phyloP scores from a whole-genome alignment of 306 rosid genomes.

The Ormosia emarginata region DNA sequence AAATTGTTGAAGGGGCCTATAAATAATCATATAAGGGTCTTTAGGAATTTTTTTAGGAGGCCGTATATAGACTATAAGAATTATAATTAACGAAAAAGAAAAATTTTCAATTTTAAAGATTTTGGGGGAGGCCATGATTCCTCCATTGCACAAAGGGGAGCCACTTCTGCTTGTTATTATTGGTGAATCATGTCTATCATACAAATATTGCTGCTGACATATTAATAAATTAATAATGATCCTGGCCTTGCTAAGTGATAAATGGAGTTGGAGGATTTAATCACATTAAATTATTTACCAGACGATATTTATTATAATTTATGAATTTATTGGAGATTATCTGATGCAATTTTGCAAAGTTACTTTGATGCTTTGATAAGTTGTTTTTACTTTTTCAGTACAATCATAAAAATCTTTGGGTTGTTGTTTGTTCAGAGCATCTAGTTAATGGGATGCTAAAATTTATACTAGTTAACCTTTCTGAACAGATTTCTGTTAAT shows the following conservation, averaged over 20 bases:
- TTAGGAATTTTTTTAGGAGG: neutral
- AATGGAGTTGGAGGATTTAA: neutral
- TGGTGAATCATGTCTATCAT: slow-evolving; percentile 13
- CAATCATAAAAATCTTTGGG: neutral
- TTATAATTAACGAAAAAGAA: neutral
- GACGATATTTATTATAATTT: neutral
- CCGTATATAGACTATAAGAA: neutral
- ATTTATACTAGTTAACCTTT: neutral
- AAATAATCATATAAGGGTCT: neutral
- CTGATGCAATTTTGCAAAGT: neutral
- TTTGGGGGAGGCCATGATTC: neutral
- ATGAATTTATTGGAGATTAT: slow-evolving; percentile 11
- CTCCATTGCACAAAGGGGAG: neutral
- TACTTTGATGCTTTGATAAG: neutral
- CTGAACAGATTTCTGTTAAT: neutral
- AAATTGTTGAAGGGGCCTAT: neutral
- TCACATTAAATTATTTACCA: neutral
- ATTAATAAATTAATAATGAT: neutral
- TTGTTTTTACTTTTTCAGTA: neutral
- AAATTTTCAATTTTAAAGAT: neutral
- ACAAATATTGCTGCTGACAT: neutral
- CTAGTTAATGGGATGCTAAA: neutral
- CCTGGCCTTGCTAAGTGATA: neutral
- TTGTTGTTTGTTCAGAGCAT: slow-evolving; percentile 16
- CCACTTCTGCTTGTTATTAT: slow-evolving; percentile 7